Evolutionary conservation across 495 filamentous ascomycete genomes (phyloP).

Genomic region (Trichocladium antarcticum): DNA sequence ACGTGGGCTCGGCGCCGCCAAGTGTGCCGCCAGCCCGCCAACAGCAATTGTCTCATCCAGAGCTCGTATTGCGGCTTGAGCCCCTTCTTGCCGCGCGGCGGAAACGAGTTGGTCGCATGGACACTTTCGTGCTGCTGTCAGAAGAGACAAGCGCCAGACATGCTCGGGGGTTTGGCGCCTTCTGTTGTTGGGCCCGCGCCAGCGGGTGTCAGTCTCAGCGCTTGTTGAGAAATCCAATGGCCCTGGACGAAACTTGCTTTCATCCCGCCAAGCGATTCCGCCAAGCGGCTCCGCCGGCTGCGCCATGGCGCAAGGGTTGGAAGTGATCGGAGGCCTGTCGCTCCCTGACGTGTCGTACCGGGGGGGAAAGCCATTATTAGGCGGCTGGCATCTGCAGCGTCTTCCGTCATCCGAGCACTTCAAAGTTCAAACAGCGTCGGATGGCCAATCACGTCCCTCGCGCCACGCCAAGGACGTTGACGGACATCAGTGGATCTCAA

Average conservation of each 20-base stretch:
- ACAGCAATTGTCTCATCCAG: not conserved
- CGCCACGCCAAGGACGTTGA: not conserved
- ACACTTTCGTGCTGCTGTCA: too few species aligned
- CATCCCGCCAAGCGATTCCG: too few species aligned
- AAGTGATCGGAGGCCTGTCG: not conserved
- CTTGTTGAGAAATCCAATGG: too few species aligned
- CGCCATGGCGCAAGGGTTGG: not conserved
- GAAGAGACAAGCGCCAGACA: too few species aligned
- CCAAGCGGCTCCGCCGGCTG: too few species aligned
- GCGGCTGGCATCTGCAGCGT: not conserved
- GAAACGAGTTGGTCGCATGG: not conserved
- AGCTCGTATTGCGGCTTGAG: not conserved
- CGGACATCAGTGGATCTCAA: conserved; percentile 5
- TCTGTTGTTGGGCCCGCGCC: too few species aligned
- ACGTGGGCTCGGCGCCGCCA: not conserved
- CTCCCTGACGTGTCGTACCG: conserved; percentile 7
- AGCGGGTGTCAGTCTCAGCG: too few species aligned
- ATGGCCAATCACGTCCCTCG: not conserved
- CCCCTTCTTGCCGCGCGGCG: not conserved
- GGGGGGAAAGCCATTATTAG: not conserved
- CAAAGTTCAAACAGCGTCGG: too few species aligned
- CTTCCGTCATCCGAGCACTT: conserved; percentile 4
- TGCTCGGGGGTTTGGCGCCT: too few species aligned
- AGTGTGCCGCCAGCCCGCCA: not conserved
- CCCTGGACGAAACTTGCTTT: too few species aligned